Evolutionary conservation across 306 rosid genomes (phyloP).

Genomic region (Vigna nakashimae): DNA sequence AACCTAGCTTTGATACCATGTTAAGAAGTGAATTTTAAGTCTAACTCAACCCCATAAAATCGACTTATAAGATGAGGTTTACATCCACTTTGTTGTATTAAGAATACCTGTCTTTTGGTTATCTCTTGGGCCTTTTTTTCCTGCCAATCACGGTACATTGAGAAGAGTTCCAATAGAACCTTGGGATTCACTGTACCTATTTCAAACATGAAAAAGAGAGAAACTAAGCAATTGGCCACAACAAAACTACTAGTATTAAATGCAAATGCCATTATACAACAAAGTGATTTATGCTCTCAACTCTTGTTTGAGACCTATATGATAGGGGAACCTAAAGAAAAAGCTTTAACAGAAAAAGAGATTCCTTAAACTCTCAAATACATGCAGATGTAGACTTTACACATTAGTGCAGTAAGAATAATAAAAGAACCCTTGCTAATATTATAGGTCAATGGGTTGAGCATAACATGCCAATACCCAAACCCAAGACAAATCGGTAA

Average conservation of each 20-base stretch:
- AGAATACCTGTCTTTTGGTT: conserved; percentile 80
- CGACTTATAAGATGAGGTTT: no score
- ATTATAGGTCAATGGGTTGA: neutral
- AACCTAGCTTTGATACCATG: no score
- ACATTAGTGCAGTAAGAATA: conserved; percentile 1
- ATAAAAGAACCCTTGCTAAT: no score
- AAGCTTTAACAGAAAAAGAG: neutral
- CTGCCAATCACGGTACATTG: conserved; percentile 82
- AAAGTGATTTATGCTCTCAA: conserved; percentile 28
- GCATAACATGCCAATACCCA: neutral
- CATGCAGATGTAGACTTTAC: neutral
- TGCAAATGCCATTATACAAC: conserved; percentile 20
- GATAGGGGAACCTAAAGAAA: conserved; percentile 14
- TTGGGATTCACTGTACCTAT: conserved; percentile 79
- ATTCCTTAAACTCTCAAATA: conserved; percentile 23
- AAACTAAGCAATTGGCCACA: conserved; percentile 29
- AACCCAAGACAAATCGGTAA: neutral
- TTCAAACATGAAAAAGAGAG: conserved; percentile 38
- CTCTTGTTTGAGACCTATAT: conserved; percentile 24
- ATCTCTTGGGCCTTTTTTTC: conserved; percentile 70
- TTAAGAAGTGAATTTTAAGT: no score
- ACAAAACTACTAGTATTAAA: conserved; percentile 16
- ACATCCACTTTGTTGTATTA: neutral
- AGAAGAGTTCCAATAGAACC: conserved; percentile 85
- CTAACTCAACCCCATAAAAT: no score